Evolutionary conservation across 1,139 yeast species (phyloP).

Genomic region (Tardiomyces depauwii): DNA sequence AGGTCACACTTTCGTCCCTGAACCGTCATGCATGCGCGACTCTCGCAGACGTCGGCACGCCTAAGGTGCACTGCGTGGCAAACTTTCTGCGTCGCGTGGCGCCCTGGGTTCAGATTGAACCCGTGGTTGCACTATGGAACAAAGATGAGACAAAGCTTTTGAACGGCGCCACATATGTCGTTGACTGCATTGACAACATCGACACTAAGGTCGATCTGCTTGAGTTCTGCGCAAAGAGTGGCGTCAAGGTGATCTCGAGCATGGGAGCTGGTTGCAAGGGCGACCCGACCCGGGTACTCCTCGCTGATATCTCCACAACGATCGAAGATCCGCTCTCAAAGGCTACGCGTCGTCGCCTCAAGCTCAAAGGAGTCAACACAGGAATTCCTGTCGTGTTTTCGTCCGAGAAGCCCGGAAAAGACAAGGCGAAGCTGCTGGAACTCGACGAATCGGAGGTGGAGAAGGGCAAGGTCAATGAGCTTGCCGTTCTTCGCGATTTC

Average conservation of each 20-base stretch:
- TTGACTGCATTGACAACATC: conserved; percentile 92
- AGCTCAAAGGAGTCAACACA: conserved; percentile 59
- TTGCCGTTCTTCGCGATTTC: conserved; percentile 79
- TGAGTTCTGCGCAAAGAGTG: conserved; percentile 52
- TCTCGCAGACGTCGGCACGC: conserved; percentile 74
- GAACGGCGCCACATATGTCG: conserved; percentile 56
- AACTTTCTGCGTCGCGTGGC: conserved; percentile 57
- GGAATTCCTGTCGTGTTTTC: conserved; percentile 87
- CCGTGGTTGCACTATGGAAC: conserved; percentile 68
- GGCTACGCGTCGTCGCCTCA: conserved; percentile 70
- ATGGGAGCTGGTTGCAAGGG: conserved; percentile 96
- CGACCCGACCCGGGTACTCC: conserved; percentile 70
- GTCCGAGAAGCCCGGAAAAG: conserved; percentile 92
- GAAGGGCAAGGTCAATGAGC: conserved; percentile 76
- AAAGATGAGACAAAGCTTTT: conserved; percentile 46
- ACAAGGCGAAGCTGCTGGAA: conserved; percentile 79
- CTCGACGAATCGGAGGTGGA: conserved; percentile 67
- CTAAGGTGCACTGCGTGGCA: conserved; percentile 74
- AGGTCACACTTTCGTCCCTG: conserved; percentile 80
- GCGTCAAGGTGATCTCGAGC: conserved; percentile 58
- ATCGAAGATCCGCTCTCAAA: conserved; percentile 94
- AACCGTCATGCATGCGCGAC: conserved; percentile 93
- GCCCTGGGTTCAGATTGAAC: conserved; percentile 84
- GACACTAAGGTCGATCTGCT: conserved; percentile 89
- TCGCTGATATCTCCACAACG: conserved; percentile 66